Evolutionary conservation across 208 protist genomes (phyloP), one percentile per base, ranked within the genome.

Genomic region (Phytomonas francai): DNA sequence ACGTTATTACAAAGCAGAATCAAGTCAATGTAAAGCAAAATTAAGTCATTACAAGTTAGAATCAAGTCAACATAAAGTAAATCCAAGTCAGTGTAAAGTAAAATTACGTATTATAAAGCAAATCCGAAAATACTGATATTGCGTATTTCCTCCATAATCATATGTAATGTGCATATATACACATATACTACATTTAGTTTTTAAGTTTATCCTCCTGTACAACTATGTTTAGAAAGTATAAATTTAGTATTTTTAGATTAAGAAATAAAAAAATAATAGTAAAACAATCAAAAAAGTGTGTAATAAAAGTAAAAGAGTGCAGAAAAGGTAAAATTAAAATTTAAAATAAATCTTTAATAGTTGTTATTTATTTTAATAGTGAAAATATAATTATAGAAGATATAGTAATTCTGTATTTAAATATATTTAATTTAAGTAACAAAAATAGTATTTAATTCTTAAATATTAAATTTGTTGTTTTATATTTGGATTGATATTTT

Each of bases 161-260:
- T n/a, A n/a, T 56, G 14, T 56, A 56, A 56, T 22, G 22, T n/a
- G 22, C 14, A 56, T 22, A 56, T 68, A 67, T 72, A 70, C 77
- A 81, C 70, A 84, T 78, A 79, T 79, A 77, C 69, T 72, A 69
- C 56, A 80, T 80, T 64, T 78, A 77, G 72, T 84, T 76, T 79
- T 70, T 84, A 71, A 71, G 79, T 70, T 81, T 80, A 76, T 78
- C 76, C 65, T 79, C 69, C 71, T 84, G 69, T 67, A 79, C 78
- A 64, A 76, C 69, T 70, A 74, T 65, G 61, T 77, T 81, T 45
- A 73, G 78, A 42, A 65, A 33, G 68, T 84, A 71, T 73, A 84
- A 31, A 34, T 19, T 84, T 63, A 76, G 78, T 68, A 72, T 78
- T 63, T 79, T 68, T 70, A 81, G 78, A 68, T 74, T 83, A 70